Conservation (phyloP, 208 protist species). For the Wallacemonas sp. region DNA sequence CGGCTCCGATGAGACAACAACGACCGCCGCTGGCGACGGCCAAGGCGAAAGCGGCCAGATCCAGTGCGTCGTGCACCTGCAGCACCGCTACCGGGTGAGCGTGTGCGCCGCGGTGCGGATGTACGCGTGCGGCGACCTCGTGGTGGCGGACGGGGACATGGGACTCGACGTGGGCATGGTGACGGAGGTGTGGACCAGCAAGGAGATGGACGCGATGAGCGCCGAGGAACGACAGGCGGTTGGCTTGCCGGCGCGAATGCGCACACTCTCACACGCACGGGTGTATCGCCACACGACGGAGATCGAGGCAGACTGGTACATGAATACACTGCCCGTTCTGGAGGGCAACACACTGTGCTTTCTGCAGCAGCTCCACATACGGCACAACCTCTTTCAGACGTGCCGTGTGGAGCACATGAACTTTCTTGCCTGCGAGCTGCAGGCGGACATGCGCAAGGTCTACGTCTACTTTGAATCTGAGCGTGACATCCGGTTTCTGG, state of each 20-base stretch:
- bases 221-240: conserved; percentile 15
- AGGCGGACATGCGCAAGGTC: conserved; percentile 78
- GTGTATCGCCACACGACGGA: conserved; percentile 33
- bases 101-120: conserved; percentile 23
- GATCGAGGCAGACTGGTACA: conserved; percentile 20
- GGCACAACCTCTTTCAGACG: conserved; percentile 33
- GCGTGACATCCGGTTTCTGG: conserved; percentile 53
- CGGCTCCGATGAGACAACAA: too few relatives aligned
- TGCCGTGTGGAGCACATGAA: conserved; percentile 65
- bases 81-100: conserved; percentile 49
- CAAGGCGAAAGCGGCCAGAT: too few relatives aligned
- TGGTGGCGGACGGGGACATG: conserved; percentile 79
- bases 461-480: conserved; percentile 69
- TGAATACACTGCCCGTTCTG: conserved; percentile 22
- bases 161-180: conserved; percentile 71
- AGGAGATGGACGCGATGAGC: conserved; percentile 35
- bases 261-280: conserved; percentile 21
- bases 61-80: conserved; percentile 54
- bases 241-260: conserved; percentile 26
- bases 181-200: conserved; percentile 25
- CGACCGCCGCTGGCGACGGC: too few relatives aligned
- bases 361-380: conserved; percentile 24
- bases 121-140: conserved; percentile 40
- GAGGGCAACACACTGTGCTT: conserved; percentile 38
- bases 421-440: conserved; percentile 75